Conservation (phyloP, 306 rosid species). For the Vigna trinervia region DNA sequence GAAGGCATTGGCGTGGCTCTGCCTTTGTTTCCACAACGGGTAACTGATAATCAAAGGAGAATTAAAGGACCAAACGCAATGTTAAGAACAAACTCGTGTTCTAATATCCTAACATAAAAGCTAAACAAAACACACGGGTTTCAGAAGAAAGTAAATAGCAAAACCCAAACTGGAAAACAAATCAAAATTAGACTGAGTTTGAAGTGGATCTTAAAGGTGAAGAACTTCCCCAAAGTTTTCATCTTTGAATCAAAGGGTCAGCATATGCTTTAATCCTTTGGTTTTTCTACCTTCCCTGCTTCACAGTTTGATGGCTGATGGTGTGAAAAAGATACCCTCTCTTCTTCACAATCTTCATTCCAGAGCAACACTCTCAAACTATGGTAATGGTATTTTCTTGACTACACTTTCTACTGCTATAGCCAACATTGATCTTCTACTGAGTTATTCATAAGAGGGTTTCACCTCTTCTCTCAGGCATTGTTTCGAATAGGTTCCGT, state of each 20-base stretch:
- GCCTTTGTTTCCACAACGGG: background rate
- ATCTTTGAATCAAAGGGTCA: constrained; percentile 41
- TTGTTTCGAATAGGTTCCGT: no score
- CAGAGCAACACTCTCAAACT: no score
- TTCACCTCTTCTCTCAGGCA: no score
- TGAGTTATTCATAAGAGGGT: no score
- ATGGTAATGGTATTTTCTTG: no score
- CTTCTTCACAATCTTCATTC: no score
- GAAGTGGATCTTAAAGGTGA: constrained; percentile 61
- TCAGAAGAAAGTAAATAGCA: constrained; percentile 17
- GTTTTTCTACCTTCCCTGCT: background rate
- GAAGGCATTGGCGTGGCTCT: background rate
- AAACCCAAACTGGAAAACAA: constrained; percentile 20
- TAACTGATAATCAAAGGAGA: background rate
- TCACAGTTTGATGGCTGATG: background rate
- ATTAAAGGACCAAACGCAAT: background rate
- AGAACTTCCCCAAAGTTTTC: constrained; percentile 41
- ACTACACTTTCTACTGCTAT: no score
- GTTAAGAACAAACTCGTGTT: background rate
- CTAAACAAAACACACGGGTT: constrained; percentile 32
- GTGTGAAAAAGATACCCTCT: no score
- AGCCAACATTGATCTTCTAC: no score
- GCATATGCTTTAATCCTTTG: constrained; percentile 34
- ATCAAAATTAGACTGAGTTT: background rate
- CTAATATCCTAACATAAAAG: constrained; percentile 10